phyloP scores from a whole-genome alignment of 1,284 basidiomycete genomes.

The Cutaneotrichosporon cutaneum region DNA sequence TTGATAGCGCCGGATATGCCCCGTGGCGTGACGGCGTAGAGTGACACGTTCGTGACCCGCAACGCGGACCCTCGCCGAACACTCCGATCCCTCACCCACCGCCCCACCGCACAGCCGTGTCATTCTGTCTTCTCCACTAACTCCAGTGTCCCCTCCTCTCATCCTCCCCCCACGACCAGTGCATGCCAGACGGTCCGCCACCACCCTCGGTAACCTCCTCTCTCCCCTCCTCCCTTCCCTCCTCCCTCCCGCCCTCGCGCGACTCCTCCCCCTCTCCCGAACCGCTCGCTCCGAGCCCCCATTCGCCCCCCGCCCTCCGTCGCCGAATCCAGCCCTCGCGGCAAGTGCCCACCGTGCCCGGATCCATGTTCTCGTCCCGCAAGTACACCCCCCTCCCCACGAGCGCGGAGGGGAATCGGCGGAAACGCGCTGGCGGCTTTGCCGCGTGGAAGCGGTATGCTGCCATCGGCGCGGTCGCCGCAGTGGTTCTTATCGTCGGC shows the following conservation, averaged over 20 bases:
- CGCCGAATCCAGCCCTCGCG: slow-evolving; percentile 4
- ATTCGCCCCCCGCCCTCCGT: slow-evolving; percentile 1
- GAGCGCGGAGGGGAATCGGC: slow-evolving; percentile 29
- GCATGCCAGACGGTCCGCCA: slow-evolving; percentile 9
- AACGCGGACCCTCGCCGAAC: neutral
- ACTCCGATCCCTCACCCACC: neutral
- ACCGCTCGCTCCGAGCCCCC: slow-evolving; percentile 1
- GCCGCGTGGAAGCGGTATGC: slow-evolving; percentile 45
- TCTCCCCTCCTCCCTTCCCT: slow-evolving; percentile 5
- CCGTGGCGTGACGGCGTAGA: neutral
- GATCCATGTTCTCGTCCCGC: slow-evolving; percentile 42
- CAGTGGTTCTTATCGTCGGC: slow-evolving; percentile 8
- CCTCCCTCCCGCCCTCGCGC: slow-evolving; percentile 3
- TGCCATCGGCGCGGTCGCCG: slow-evolving; percentile 22
- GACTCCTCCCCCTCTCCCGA: slow-evolving; percentile 3
- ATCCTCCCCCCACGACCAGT: slow-evolving; percentile 3
- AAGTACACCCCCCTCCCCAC: slow-evolving; percentile 50
- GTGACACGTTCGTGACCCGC: neutral
- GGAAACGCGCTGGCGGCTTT: slow-evolving; percentile 37
- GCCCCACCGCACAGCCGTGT: neutral
- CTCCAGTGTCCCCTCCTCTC: slow-evolving; percentile 1
- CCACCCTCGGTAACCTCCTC: neutral
- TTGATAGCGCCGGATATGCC: neutral
- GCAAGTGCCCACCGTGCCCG: slow-evolving; percentile 3
- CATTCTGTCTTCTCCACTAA: neutral